Evolutionary conservation across 225 moss, liverwort and hornwort species (phyloP), one percentile per base, ranked within the genome.

Genomic region (Straminergon stramineum): DNA sequence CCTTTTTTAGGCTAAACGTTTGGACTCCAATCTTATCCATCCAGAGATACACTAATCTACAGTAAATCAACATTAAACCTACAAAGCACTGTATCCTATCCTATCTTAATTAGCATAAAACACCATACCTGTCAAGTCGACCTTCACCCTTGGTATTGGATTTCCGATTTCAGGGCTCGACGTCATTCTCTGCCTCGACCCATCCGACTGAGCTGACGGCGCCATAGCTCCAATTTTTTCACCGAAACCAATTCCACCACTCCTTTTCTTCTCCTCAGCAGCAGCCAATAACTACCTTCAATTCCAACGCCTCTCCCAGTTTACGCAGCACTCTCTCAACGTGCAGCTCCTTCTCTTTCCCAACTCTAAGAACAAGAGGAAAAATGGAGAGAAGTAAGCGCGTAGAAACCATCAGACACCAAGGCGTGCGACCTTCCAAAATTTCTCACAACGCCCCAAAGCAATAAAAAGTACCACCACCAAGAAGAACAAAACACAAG

Each of bases 91-190:
- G 39, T 14, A 84, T 55, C 39, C 55, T 32, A 11, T 24, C 66
- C 32, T 57, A 5, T 84, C 39, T 31, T 27, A 69, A 56, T 69
- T 69, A 39, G 27, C n/a, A 31, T 23, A 7, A 75, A 85, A 43
- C 71, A 11, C 21, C 27, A 39, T 83, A 94, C 94, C 94, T 90
- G 94, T 91, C 48, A 94, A 85, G 68, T 94, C 94, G 64, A 94
- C 94, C 76, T 94, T 94, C 90, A 93, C 91, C 13, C 89, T 90
- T 7, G 94, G 94, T 86, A 94, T 94, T 58, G 94, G 93, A 87
- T 93, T 93, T 70, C 90, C 93, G 13, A 94, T 89, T 88, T 93
- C 94, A 51, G 75, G 74, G 39, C 81, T 94, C 24, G 93, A 65
- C 68, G 75, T 82, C 57, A 76, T 70, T 84, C 89, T 87, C 48